phyloP scores from a whole-genome alignment of 257 asterid genomes.

The Solanum infundibuliforme region DNA sequence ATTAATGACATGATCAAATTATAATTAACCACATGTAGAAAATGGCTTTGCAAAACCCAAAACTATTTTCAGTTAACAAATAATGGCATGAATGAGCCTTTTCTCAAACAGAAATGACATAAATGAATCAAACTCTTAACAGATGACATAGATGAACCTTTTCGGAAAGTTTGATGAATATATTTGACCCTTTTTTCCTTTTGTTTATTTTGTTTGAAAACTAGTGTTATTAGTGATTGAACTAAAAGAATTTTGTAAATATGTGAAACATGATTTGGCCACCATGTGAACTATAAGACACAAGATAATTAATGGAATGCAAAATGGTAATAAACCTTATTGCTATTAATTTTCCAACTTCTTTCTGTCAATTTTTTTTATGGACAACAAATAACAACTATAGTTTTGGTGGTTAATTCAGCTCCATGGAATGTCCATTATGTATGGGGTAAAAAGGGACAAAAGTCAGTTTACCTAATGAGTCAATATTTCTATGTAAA shows the following conservation, averaged over 20 bases:
- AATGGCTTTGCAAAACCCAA: no score
- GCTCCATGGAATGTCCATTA: background rate
- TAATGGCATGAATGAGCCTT: fast-evolving
- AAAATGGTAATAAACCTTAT: background rate
- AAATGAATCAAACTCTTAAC: no score
- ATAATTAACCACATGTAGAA: background rate
- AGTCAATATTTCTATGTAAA: background rate
- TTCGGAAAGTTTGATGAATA: no score
- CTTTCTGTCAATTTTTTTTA: background rate
- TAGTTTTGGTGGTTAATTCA: background rate
- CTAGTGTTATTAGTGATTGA: background rate
- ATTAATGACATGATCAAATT: no score
- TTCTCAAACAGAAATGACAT: no score
- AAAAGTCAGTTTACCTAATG: background rate
- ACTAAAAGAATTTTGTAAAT: background rate
- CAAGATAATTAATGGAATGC: background rate
- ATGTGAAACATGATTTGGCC: background rate
- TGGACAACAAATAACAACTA: background rate
- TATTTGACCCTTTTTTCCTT: background rate
- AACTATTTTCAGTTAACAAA: no score
- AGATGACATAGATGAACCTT: no score
- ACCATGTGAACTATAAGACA: background rate
- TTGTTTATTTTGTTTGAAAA: background rate
- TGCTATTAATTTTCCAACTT: background rate
- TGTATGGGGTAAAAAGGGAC: background rate